phyloP scores from a whole-genome alignment of 1,284 basidiomycete genomes.

The Ustilago sp. region DNA sequence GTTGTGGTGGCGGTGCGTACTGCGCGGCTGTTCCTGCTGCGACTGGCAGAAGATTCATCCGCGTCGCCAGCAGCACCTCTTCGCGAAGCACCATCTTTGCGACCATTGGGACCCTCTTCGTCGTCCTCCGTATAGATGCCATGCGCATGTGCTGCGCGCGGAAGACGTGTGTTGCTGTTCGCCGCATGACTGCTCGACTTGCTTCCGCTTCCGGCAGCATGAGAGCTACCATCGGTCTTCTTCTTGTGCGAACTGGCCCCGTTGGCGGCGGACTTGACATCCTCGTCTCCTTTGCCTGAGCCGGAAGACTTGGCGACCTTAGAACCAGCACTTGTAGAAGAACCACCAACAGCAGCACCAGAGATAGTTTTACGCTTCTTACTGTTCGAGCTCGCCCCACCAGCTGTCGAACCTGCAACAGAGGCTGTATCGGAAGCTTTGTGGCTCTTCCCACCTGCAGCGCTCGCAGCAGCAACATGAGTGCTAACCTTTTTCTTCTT shows the following conservation, averaged over 20 bases:
- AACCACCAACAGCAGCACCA: slow-evolving; percentile 20
- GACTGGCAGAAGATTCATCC: slow-evolving; percentile 22
- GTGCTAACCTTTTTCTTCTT: slow-evolving; percentile 52
- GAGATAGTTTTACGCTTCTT: slow-evolving; percentile 52
- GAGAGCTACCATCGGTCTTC: slow-evolving; percentile 25
- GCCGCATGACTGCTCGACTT: slow-evolving; percentile 17
- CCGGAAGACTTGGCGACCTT: slow-evolving; percentile 41
- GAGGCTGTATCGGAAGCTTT: slow-evolving; percentile 32
- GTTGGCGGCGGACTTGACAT: slow-evolving; percentile 48
- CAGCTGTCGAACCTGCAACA: slow-evolving; percentile 23
- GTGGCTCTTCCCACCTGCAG: slow-evolving; percentile 36
- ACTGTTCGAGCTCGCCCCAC: slow-evolving; percentile 23
- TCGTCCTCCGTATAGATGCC: slow-evolving; percentile 46
- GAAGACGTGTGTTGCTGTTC: slow-evolving; percentile 45
- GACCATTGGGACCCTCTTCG: slow-evolving; percentile 34
- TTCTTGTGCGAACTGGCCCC: slow-evolving; percentile 42
- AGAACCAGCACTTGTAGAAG: slow-evolving; percentile 10
- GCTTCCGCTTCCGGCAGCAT: slow-evolving; percentile 15
- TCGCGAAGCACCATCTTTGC: slow-evolving; percentile 31
- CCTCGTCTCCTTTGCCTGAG: slow-evolving; percentile 43
- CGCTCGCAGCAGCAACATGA: slow-evolving; percentile 21
- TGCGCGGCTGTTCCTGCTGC: slow-evolving; percentile 37
- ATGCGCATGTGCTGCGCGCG: slow-evolving; percentile 47
- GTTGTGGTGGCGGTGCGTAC: slow-evolving; percentile 29
- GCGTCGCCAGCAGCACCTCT: slow-evolving; percentile 21